phyloP scores from a whole-genome alignment of 2,329 filamentous ascomycete species.

The Stagonosporopsis tanaceti region DNA sequence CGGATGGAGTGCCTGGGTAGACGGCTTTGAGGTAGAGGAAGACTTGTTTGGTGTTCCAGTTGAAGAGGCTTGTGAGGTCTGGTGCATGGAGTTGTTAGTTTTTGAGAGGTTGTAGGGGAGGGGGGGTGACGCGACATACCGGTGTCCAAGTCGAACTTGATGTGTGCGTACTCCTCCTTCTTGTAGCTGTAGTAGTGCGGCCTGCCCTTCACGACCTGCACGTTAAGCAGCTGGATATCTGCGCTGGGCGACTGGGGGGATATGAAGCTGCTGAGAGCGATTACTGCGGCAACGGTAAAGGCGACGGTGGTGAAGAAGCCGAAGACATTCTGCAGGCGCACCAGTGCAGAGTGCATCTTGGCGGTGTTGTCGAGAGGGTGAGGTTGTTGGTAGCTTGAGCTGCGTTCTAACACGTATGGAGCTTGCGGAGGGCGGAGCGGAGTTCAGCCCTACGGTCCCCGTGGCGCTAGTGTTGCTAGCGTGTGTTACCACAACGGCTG shows the following conservation, averaged over 20 bases:
- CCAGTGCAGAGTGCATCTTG: conserved; percentile 84
- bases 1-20: conserved; percentile 60
- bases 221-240: conserved; percentile 72
- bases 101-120: neutral
- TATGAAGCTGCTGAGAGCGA: conserved; percentile 81
- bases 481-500: too few species aligned
- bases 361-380: conserved; percentile 6
- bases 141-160: conserved; percentile 91
- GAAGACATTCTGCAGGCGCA: conserved; percentile 89
- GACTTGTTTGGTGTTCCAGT: conserved; percentile 98
- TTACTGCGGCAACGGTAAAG: conserved; percentile 78
- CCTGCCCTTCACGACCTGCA: conserved; percentile 88
- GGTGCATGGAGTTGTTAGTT: neutral
- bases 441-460: conserved; percentile 30
- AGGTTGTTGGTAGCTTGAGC: neutral
- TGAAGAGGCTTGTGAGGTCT: conserved; percentile 92
- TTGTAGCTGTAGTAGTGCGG: conserved; percentile 96
- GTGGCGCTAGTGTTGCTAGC: conserved; percentile 4
- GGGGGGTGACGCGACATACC: conserved; percentile 49
- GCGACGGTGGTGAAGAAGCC: conserved; percentile 97
- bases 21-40: conserved; percentile 94
- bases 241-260: conserved; percentile 73
- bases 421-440: conserved; percentile 31
- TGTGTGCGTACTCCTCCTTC: conserved; percentile 93
- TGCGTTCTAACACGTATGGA: conserved; percentile 47